Evolutionary conservation across 306 rosid species (phyloP).

Genomic region (Trichosanthes truncata): DNA sequence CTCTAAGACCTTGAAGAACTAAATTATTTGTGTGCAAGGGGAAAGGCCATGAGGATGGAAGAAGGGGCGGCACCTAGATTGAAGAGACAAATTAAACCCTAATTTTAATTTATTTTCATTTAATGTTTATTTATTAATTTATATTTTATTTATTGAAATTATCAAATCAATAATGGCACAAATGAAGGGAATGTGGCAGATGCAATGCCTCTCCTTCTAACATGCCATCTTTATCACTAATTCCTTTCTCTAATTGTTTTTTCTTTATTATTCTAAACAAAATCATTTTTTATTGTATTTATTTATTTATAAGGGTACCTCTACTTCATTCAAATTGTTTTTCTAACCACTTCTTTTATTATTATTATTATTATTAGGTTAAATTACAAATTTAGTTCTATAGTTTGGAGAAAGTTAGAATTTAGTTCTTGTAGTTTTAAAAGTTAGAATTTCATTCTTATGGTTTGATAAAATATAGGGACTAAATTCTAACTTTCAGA

Average conservation of each 20-base stretch:
- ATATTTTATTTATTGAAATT: neutral
- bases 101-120: neutral
- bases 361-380: neutral
- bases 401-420: too few relatives aligned
- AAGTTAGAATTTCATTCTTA: too few relatives aligned
- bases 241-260: neutral
- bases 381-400: too few relatives aligned
- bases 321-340: neutral
- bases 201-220: slow-evolving; percentile 5
- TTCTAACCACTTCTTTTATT: neutral
- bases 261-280: neutral
- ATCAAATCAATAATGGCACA: slow-evolving; percentile 1
- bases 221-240: slow-evolving; percentile 5
- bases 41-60: neutral
- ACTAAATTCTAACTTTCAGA: too few relatives aligned
- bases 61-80: slow-evolving; percentile 9
- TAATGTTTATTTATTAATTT: neutral
- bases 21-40: neutral
- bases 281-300: neutral
- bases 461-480: too few relatives aligned
- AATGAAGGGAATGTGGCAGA: slow-evolving; percentile 7
- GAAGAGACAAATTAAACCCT: neutral
- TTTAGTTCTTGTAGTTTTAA: too few relatives aligned
- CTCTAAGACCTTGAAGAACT: neutral
- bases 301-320: neutral